Base-by-base conservation (phyloP, 2,329 filamentous ascomycete genomes). In the Sporothrix curviconia region DNA sequence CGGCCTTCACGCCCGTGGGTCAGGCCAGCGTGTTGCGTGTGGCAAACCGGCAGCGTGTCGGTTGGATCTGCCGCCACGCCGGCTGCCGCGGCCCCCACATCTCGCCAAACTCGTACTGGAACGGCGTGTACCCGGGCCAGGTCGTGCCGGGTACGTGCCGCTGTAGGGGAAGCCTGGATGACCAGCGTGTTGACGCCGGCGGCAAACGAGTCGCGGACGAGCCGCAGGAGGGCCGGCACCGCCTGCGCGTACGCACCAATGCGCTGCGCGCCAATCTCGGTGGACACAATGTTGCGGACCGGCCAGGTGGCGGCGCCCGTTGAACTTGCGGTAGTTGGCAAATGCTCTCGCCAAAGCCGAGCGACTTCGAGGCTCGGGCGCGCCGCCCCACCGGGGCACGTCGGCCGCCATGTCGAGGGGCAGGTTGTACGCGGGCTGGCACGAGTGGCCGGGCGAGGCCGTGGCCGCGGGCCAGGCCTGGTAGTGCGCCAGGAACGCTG, bases 401-500 rank as follows among this genome's bases (percentile, higher is more conserved):
- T 58, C 55, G 51, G 47, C 30, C 12, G 42, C 49, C 62, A 64
- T 64, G 44, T 66, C 64, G 1, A 67, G 46, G 0, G 66, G 65
- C 47, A 67, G 53, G 47, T 66, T 66, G 49, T 67, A 67, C 1
- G 60, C 63, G 7, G 65, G 64, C 59, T 67, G 64, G 25, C 57
- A 60, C 12, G 64, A 65, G 30, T 62, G 61, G 15, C 61, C 15
- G 11, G 65, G 50, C 6, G 64, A 63, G 25, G 55, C 55, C 4
- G 12, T 43, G 9, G 50, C 52, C 7, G 69, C 62, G 2, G 65
- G 59, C 71, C 72, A 75, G 1, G 63, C 43, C 2, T 60, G 67
- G 3, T 73, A 55, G 3, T 62, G 57, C 11, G 59, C 12, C 1
- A 73, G 62, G 50, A 74, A 76, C 3, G 61, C 28, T 44, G 15